phyloP scores from a whole-genome alignment of 352 stramenopile genomes.

The Phytopythium aichiense region DNA sequence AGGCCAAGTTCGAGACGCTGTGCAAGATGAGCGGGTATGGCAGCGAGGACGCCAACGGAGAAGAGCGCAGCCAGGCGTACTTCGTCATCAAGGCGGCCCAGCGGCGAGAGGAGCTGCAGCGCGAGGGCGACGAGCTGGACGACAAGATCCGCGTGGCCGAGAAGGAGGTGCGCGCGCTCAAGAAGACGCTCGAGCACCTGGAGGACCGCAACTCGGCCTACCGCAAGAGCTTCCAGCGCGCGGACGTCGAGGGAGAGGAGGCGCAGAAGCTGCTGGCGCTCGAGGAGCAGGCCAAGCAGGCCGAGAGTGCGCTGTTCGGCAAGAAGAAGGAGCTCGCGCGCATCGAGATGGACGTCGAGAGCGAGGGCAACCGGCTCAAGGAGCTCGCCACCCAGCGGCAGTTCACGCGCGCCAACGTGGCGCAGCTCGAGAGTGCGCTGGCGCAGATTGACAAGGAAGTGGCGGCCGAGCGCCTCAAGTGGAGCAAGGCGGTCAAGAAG shows the following conservation, averaged over 20 bases:
- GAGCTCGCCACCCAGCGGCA: conserved; percentile 68
- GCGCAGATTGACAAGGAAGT: conserved; percentile 75
- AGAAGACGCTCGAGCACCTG: conserved; percentile 92
- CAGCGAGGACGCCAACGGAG: conserved; percentile 57
- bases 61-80: conserved; percentile 91
- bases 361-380: conserved; percentile 55
- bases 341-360: conserved; percentile 81
- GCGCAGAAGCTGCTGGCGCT: conserved; percentile 83
- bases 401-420: conserved; percentile 57
- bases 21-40: conserved; percentile 74
- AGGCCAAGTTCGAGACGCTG: conserved; percentile 92
- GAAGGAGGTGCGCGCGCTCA: conserved; percentile 90
- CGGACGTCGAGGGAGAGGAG: conserved; percentile 83
- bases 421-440: conserved; percentile 53
- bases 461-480: conserved; percentile 57
- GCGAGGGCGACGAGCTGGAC: conserved; percentile 94
- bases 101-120: conserved; percentile 93
- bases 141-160: conserved; percentile 92
- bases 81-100: conserved; percentile 96
- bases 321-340: conserved; percentile 94
- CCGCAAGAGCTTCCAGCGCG: conserved; percentile 91
- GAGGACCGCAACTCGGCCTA: conserved; percentile 93
- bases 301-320: conserved; percentile 88
- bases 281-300: conserved; percentile 84
- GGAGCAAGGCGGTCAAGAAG: conserved; percentile 67